Evolutionary conservation across 805 yeast genomes (phyloP), one percentile per base, ranked within the genome.

Genomic region (Komagataella kurtzmanii): DNA sequence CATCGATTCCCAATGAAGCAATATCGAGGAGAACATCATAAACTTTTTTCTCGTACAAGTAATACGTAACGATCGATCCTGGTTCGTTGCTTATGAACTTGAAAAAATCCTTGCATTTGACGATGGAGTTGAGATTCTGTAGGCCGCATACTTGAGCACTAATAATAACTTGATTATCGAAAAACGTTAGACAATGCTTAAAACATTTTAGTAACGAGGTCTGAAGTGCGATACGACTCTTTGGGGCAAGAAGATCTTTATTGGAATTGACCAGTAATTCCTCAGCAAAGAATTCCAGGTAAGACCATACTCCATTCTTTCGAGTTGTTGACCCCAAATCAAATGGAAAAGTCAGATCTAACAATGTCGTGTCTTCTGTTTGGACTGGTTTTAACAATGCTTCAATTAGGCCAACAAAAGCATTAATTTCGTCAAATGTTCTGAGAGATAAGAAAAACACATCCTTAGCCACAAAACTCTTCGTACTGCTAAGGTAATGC

Each of bases 221-320:
- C 58, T 86, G 90, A 8, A 90, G 57, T 1, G 71, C 62, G 7
- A 65, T 53, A 49, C 66, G 70, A 14, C 74, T 75, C 0, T 53
- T 59, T 2, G 53, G 67, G 36, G 68, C 54, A 10, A 72, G 61
- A 24, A 61, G 61, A 3, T 77, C 62, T 7, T 71, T 64, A 2
- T 67, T 60, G 2, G 86, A 68, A 23, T 78, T 75, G 6, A 74
- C 76, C 56, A 89, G 79, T 0, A 89, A 78, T 46, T 84, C 85
- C 10, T 74, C 67, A n/a, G 85, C 60, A 12, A 89, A 62, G 58
- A 79, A 88, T 51, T 88, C 91, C 51, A 86, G 63, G 58, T 90
- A 91, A 2, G 93, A 88, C 79, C 89, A 79, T 5, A 88, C 65
- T 2, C 96, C 96, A 36, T 72, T 73, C 36, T 69, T 76, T 58